Percentiles rank a stretch among this genome's conserved stretches.
Conservation (phyloP, 2,329 filamentous ascomycete genomes). For the Fusarium burgessii region DNA sequence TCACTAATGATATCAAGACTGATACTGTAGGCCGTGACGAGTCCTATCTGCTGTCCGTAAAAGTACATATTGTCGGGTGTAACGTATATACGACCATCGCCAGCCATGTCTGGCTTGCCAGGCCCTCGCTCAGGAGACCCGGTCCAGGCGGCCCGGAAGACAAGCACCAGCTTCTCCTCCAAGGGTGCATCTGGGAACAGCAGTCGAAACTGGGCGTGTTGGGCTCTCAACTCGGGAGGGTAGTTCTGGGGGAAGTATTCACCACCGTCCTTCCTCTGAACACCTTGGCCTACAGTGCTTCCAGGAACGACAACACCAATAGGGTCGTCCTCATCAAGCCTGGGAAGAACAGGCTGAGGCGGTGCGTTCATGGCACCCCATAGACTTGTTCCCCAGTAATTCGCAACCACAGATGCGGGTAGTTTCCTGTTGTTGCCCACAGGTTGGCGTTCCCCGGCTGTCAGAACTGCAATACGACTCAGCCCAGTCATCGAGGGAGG, state of each 20-base stretch:
- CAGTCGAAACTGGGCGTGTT: slow-evolving; percentile 93
- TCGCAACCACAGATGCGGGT: slow-evolving; percentile 88
- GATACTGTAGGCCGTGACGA: slow-evolving; percentile 85
- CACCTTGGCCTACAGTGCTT: slow-evolving; percentile 47
- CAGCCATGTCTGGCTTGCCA: slow-evolving; percentile 62
- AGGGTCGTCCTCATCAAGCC: slow-evolving; percentile 55
- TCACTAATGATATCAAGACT: slow-evolving; percentile 83
- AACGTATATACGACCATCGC: slow-evolving; percentile 83
- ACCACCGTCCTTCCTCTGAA: slow-evolving; percentile 50
- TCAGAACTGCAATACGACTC: slow-evolving; percentile 85
- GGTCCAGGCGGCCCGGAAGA: slow-evolving; percentile 91
- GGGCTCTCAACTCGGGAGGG: slow-evolving; percentile 82
- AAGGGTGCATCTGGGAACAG: slow-evolving; percentile 84
- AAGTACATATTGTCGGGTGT: slow-evolving; percentile 92
- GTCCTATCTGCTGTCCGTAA: slow-evolving; percentile 93
- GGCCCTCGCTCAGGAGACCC: slow-evolving; percentile 61
- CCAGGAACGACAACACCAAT: slow-evolving; percentile 56
- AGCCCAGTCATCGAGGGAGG: slow-evolving; percentile 87
- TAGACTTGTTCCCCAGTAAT: slow-evolving; percentile 90
- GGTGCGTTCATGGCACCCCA: slow-evolving; percentile 65
- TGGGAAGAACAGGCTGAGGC: slow-evolving; percentile 49
- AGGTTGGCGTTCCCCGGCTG: slow-evolving; percentile 81
- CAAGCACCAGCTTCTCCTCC: slow-evolving; percentile 86
- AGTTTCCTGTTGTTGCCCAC: slow-evolving; percentile 76
- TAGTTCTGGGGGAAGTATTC: slow-evolving; percentile 80